These are phyloP conservation scores for Fusarium sterilihyphosum DNA, from an alignment of 2,329 filamentous ascomycete species.

Conservation along the genomic window DNA sequence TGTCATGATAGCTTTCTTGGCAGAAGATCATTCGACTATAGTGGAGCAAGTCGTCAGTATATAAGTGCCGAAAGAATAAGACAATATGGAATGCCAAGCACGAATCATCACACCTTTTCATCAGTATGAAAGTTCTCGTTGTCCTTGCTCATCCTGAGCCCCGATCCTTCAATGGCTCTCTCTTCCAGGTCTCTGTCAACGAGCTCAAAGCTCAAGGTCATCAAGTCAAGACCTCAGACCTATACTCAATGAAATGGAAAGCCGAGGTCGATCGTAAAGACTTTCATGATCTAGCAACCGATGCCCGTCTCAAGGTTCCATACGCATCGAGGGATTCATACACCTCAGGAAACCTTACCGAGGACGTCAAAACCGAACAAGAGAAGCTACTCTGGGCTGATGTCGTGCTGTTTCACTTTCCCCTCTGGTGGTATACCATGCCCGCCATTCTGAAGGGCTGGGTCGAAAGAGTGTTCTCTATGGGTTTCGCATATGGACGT, in stretches of 20 bases:
- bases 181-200: slow-evolving; percentile 3
- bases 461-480: slow-evolving; percentile 15
- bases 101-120: neutral
- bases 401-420: slow-evolving; percentile 18
- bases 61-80: neutral
- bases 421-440: slow-evolving; percentile 24
- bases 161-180: slow-evolving; percentile 9
- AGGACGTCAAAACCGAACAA: slow-evolving; percentile 21
- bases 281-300: neutral
- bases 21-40: neutral
- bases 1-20: neutral
- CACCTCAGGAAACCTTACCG: slow-evolving; percentile 2
- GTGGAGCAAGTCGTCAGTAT: neutral
- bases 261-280: slow-evolving; percentile 7
- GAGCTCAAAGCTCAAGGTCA: slow-evolving; percentile 23
- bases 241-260: slow-evolving; percentile 32
- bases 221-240: slow-evolving; percentile 14
- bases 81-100: neutral
- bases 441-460: slow-evolving; percentile 26
- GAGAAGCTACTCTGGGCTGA: slow-evolving; percentile 29
- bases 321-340: slow-evolving; percentile 7
- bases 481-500: slow-evolving; percentile 17
- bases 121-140: slow-evolving; percentile 14
- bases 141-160: slow-evolving; percentile 27
- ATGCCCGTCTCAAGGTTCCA: slow-evolving; percentile 8